Conservation (phyloP, 441 rosid genomes). For the Viola pubescens region DNA sequence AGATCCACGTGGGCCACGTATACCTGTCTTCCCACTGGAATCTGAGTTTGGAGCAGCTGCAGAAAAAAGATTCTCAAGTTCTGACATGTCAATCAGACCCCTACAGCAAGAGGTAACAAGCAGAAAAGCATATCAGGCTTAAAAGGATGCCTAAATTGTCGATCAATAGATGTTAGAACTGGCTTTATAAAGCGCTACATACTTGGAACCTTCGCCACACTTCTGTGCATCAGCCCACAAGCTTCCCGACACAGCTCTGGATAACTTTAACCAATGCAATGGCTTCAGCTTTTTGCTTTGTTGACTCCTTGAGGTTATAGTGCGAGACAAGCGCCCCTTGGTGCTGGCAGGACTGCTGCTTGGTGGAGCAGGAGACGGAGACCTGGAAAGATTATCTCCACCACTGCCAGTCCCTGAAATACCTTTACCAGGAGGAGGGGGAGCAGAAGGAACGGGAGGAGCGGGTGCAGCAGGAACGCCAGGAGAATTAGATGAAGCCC, state of each 20-base stretch:
- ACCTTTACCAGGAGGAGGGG: slow-evolving; percentile 23
- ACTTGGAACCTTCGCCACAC: slow-evolving; percentile 77
- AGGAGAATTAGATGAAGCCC: slow-evolving; percentile 31
- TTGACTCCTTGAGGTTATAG: slow-evolving; percentile 39
- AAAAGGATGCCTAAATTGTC: not conserved
- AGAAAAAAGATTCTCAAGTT: slow-evolving; percentile 86
- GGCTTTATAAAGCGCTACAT: slow-evolving; percentile 23
- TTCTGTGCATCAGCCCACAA: slow-evolving; percentile 97
- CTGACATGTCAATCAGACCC: slow-evolving; percentile 94
- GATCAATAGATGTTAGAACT: slow-evolving; percentile 14
- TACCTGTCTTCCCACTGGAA: slow-evolving; percentile 34
- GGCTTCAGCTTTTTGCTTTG: slow-evolving; percentile 82
- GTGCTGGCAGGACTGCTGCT: slow-evolving; percentile 36
- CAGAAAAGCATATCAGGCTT: slow-evolving; percentile 3
- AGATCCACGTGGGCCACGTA: slow-evolving; percentile 36
- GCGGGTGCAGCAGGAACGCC: slow-evolving; percentile 43
- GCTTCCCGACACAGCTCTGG: slow-evolving; percentile 92
- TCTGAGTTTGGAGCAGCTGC: slow-evolving; percentile 56
- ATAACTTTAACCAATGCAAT: slow-evolving; percentile 88
- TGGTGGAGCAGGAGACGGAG: slow-evolving; percentile 66
- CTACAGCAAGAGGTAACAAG: slow-evolving; percentile 28
- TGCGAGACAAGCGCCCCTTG: slow-evolving; percentile 67
- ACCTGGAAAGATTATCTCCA: slow-evolving; percentile 13
- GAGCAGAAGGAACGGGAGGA: slow-evolving; percentile 43
- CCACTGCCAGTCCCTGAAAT: slow-evolving; percentile 16